Evolutionary conservation across 2,329 filamentous ascomycete species (phyloP).

Genomic region (Pseudogymnoascus destructans): DNA sequence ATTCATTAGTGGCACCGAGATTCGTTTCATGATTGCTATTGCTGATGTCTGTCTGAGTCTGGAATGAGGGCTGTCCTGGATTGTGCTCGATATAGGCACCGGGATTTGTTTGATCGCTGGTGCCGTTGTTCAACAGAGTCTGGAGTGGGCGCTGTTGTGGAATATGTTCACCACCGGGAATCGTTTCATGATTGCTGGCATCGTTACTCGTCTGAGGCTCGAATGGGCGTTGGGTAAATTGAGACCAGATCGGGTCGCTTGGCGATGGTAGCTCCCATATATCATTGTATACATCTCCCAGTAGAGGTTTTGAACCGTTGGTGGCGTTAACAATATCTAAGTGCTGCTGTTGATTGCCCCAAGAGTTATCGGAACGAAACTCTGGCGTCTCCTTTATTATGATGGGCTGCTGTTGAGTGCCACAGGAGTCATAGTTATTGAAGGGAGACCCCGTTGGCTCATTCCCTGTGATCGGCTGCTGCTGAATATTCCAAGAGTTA

Average conservation of each 20-base stretch:
- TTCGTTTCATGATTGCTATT: neutral
- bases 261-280: neutral
- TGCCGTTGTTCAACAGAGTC: neutral
- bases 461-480: neutral
- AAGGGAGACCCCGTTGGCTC: neutral
- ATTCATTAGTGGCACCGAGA: neutral
- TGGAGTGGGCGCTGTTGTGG: neutral
- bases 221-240: neutral
- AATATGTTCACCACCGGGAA: neutral
- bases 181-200: neutral
- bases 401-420: neutral
- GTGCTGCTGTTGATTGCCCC: neutral
- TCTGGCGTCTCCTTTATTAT: constrained; percentile 1
- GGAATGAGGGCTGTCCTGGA: neutral
- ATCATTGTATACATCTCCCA: neutral
- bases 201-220: neutral
- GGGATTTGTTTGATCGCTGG: neutral
- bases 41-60: neutral
- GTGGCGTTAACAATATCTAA: neutral
- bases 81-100: neutral
- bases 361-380: neutral
- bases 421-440: neutral
- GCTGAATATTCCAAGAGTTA: neutral
- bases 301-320: neutral
- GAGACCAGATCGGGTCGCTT: neutral